A percentile compares a stretch with the other conserved stretches of the same genome.
Conservation (phyloP, 2,329 filamentous ascomycete genomes). For the Hypoxylon sp. region DNA sequence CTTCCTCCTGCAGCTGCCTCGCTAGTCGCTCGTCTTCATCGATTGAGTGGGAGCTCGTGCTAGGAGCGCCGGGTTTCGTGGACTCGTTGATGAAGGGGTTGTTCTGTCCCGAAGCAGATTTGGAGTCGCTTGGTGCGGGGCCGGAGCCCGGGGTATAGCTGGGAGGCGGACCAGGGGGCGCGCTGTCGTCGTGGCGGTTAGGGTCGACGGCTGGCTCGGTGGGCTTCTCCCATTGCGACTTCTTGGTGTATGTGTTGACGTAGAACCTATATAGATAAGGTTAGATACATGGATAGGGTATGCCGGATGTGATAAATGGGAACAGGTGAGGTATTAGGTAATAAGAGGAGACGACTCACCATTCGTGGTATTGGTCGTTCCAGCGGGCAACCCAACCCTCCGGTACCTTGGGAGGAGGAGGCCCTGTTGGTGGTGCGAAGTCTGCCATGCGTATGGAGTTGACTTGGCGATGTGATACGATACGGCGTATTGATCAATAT, state of each 20-base stretch:
- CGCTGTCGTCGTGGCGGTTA: conserved; percentile 51
- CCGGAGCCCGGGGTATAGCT: conserved; percentile 70
- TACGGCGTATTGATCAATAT: conserved; percentile 17
- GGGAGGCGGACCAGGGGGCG: conserved; percentile 75
- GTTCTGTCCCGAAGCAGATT: conserved; percentile 58
- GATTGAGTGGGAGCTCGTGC: conserved; percentile 53
- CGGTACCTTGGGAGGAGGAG: conserved; percentile 73
- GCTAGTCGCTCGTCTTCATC: conserved; percentile 69
- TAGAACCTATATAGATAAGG: conserved; percentile 78
- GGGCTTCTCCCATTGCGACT: conserved; percentile 91
- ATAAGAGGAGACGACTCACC: conserved; percentile 54
- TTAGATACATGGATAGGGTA: conserved; percentile 27
- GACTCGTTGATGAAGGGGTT: conserved; percentile 75
- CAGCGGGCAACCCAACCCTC: conserved; percentile 89
- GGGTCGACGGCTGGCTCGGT: conserved; percentile 75
- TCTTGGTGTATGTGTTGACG: conserved; percentile 88
- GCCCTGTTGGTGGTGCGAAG: conserved; percentile 67
- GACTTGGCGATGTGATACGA: conserved; percentile 27
- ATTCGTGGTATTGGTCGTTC: conserved; percentile 91
- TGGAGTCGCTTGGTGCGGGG: conserved; percentile 67
- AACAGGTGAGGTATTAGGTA: background rate
- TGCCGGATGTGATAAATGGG: conserved; percentile 12
- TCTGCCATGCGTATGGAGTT: conserved; percentile 63
- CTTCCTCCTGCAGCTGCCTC: conserved; percentile 84
- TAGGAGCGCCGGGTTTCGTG: conserved; percentile 31